Base-by-base conservation (phyloP, 495 filamentous ascomycete genomes). In the Bathelium albidoporum region DNA sequence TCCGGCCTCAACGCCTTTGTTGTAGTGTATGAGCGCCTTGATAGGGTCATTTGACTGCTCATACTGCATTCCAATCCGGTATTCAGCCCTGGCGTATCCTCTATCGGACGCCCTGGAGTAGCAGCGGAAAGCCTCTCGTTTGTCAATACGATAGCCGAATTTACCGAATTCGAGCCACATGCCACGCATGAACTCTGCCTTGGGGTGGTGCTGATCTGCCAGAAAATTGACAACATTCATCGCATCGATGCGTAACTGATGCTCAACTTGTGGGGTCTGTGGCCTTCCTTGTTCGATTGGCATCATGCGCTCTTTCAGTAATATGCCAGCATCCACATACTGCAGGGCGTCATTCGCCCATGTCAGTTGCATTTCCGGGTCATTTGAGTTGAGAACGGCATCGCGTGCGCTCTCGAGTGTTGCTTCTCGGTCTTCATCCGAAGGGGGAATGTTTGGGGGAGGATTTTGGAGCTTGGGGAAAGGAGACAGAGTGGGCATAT, bases 121-220 rank as follows among this genome's bases (percentile, higher is more conserved):
- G 68, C 85, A 87, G 55, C 85, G 74, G 73, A 92, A 97, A 20
- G 94, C 94, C 74, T 96, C 93, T 68, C 92, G 91, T 75, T 95
- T 96, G 77, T 97, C 93, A 64, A 89, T 78, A 22, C 89, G 85
- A 66, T 84, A 83, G 24, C 89, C 90, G 73, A 96, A 97, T 73
- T 97, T 96, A 63, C 94, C 94, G 77, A 97, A 97, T 73, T 98
- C 94, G 34, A 96, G 80, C 95, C 94, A 97, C 82, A 94, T 97
- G 61, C 89, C 90, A 73, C 85, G 86, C 79, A 98, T 90, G 71
- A 97, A 97, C 67, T 91, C 87, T 4, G 95, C 94, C 71, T 93
- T 91, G 58, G 94, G 94, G 69, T 98, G 94, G 65, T 86, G 84
- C 74, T 98, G 94, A 41, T 89, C 88, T 26, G 93, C 88, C 31